These are phyloP conservation scores for Naganishia antarctica DNA, from an alignment of 768 basidiomycete genomes.

Conservation along the genomic window DNA sequence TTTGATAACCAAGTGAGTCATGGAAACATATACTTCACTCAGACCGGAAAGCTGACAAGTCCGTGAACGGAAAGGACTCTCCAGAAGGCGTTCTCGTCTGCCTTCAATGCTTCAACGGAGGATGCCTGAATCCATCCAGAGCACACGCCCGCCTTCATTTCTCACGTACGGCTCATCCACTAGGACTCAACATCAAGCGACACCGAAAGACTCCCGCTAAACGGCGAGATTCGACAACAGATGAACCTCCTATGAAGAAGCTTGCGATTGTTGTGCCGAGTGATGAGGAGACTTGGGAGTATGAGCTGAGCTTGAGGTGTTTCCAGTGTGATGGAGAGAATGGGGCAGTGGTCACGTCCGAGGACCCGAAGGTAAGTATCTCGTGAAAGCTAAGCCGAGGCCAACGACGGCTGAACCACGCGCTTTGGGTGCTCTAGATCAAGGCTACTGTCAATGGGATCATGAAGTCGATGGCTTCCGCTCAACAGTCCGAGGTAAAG, in stretches of 20 bases:
- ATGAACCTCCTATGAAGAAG: slow-evolving; percentile 80
- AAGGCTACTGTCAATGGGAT: slow-evolving; percentile 61
- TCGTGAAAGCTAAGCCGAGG: too few species aligned
- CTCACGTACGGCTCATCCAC: slow-evolving; percentile 65
- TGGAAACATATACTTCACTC: neutral
- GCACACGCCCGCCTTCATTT: slow-evolving; percentile 72
- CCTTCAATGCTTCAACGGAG: slow-evolving; percentile 88
- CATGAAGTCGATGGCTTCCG: slow-evolving; percentile 77
- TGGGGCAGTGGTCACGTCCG: slow-evolving; percentile 27
- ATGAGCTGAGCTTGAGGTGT: slow-evolving; percentile 62
- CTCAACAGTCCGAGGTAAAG: slow-evolving; percentile 88
- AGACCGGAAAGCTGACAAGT: slow-evolving; percentile 7
- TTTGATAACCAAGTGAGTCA: slow-evolving; percentile 78
- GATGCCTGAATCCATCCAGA: slow-evolving; percentile 58
- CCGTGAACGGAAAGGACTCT: slow-evolving; percentile 61
- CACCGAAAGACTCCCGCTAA: slow-evolving; percentile 56
- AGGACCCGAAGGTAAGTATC: slow-evolving; percentile 38
- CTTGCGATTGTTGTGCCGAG: slow-evolving; percentile 72
- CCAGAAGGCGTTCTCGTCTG: slow-evolving; percentile 81
- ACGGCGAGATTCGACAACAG: slow-evolving; percentile 32
- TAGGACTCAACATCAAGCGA: slow-evolving; percentile 76
- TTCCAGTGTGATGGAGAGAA: slow-evolving; percentile 59
- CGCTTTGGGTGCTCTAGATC: slow-evolving; percentile 49
- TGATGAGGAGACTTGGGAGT: slow-evolving; percentile 83
- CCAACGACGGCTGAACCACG: too few species aligned